Conservation (phyloP, 2,329 filamentous ascomycete genomes). For the Xylariaceae sp. region DNA sequence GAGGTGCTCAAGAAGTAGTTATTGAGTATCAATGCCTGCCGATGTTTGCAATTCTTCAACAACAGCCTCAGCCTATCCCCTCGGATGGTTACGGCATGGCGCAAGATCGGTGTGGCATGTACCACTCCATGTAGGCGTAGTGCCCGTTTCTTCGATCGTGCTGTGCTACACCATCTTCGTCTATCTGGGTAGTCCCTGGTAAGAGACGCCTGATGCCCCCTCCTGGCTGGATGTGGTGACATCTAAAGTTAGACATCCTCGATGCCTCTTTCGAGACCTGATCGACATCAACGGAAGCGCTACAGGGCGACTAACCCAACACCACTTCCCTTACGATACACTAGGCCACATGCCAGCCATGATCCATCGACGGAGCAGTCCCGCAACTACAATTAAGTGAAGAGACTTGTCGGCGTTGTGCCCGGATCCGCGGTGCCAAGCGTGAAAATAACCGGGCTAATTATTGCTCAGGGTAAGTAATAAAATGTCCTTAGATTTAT, state of each 20-base stretch:
- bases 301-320: too few relatives aligned
- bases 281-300: background rate
- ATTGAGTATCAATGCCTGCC: background rate
- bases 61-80: background rate
- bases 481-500: background rate
- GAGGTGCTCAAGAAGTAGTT: too few relatives aligned
- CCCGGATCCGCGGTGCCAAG: slow-evolving; percentile 19
- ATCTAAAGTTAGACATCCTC: background rate
- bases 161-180: slow-evolving; percentile 1
- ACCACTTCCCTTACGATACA: too few relatives aligned
- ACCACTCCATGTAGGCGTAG: background rate
- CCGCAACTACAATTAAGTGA: background rate
- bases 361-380: background rate
- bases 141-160: background rate
- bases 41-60: background rate
- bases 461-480: slow-evolving; percentile 1
- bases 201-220: background rate
- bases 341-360: background rate
- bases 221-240: background rate
- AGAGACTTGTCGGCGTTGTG: slow-evolving; percentile 4
- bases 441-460: slow-evolving; percentile 5
- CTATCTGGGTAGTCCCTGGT: background rate
- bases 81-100: background rate
- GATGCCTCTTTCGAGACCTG: background rate
- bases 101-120: background rate